phyloP scores from a whole-genome alignment of 306 rosid genomes.

The Carpinus fangiana region DNA sequence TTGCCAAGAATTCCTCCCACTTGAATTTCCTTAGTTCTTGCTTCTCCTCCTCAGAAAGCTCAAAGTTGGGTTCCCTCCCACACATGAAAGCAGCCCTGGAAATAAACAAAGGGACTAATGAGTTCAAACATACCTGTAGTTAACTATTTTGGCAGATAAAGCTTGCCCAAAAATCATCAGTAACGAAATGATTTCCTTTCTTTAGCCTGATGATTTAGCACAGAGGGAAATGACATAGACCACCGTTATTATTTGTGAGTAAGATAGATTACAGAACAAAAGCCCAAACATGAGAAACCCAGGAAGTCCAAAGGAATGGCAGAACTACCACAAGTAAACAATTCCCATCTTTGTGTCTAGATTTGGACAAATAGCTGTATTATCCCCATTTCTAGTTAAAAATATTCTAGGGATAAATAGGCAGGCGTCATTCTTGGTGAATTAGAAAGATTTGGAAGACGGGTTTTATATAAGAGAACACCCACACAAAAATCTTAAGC shows the following conservation, averaged over 20 bases:
- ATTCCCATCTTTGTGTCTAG: background rate
- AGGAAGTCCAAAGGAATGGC: background rate
- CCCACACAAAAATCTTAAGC: no score
- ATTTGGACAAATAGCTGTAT: no score
- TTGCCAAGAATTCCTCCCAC: conserved; percentile 88
- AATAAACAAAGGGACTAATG: conserved; percentile 1
- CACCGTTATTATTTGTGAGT: background rate
- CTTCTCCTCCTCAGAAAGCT: conserved; percentile 76
- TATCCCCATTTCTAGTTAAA: no score
- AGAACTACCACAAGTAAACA: background rate
- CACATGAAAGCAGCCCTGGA: conserved; percentile 96
- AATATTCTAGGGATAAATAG: no score
- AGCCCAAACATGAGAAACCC: background rate
- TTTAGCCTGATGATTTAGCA: background rate
- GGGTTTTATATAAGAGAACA: no score
- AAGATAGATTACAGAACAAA: background rate
- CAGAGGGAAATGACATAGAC: background rate
- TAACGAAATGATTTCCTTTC: background rate
- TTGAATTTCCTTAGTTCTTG: conserved; percentile 62
- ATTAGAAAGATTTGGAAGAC: no score
- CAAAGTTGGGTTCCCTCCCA: conserved; percentile 90
- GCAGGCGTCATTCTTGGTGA: background rate
- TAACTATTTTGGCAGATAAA: background rate
- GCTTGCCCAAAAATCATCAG: background rate
- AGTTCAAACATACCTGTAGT: background rate